Evolutionary conservation across 495 filamentous ascomycete species (phyloP).

Genomic region (Ramalina intermedia): DNA sequence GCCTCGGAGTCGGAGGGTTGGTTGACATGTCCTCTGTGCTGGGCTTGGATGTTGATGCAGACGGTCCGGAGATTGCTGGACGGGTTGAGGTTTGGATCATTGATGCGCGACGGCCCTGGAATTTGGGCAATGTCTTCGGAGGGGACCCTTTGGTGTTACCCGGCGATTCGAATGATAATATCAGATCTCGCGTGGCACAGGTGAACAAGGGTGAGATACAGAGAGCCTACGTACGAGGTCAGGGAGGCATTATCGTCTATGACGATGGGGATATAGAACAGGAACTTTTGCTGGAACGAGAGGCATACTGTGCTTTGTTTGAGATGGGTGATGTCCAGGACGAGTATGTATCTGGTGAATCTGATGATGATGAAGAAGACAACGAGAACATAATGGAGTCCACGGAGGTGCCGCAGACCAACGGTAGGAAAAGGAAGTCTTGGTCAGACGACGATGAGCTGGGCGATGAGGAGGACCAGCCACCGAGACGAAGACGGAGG

Average conservation of each 20-base stretch:
- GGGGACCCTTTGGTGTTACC: conserved; percentile 40
- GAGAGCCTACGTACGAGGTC: conserved; percentile 55
- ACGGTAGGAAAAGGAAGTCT: conserved; percentile 65
- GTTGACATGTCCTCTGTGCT: conserved; percentile 69
- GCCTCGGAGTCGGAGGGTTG: conserved; percentile 81
- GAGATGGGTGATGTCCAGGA: conserved; percentile 88
- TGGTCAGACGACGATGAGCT: conserved; percentile 61
- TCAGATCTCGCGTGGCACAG: conserved; percentile 33
- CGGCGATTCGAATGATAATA: conserved; percentile 32
- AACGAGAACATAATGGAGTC: conserved; percentile 20
- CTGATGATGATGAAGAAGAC: conserved; percentile 25
- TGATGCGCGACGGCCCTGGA: conserved; percentile 87
- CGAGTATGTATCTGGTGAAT: conserved; percentile 35
- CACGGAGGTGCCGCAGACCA: conserved; percentile 12
- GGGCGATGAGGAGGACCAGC: conserved; percentile 49
- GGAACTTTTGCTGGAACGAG: conserved; percentile 55
- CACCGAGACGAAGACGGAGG: conserved; percentile 62
- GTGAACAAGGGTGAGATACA: conserved; percentile 54
- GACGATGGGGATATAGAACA: conserved; percentile 96
- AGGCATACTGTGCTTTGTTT: conserved; percentile 66
- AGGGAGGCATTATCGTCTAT: conserved; percentile 77
- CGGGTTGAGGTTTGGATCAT: conserved; percentile 87
- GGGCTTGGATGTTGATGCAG: conserved; percentile 40
- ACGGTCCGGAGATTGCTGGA: conserved; percentile 46
- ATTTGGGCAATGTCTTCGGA: conserved; percentile 83